Base-by-base conservation (phyloP, 805 yeast species). In the Lipomyces kockii region DNA sequence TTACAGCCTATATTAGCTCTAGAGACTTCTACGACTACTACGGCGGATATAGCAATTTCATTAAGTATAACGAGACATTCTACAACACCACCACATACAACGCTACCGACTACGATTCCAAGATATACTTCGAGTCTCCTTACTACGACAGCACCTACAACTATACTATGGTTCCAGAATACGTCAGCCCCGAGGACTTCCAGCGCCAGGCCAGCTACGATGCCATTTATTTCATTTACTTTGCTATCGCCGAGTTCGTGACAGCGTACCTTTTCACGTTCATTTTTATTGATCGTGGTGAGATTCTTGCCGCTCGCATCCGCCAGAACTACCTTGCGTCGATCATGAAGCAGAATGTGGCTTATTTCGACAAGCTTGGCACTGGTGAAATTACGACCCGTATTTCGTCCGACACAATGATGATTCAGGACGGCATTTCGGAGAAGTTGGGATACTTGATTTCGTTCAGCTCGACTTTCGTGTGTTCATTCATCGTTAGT, bases 301-400 rank as follows among this genome's bases (percentile, higher is more conserved):
- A 81, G 71, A 74, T 79, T 17, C 72, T 81, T 43, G 74, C 84
- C 2, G 78, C 81, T 9, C 72, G 82, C 29, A 78, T 79, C 68
- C 77, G 83, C 22, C 76, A 78, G 67, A 64, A 74, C 57, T 80
- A 80, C 64, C 71, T 80, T 35, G 67, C 72, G 60, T 78, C 82
- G 0, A 73, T 79, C 9, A 71, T 80, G 58, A 74, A 80, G 56
- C 83, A 80, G 67, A 80, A 80, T 58, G 76, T 80, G 46, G 83
- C 80, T 22, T 81, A 76, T 65, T 81, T 80, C 66, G 83, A 80
- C 70, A 75, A 76, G 51, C 74, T 80, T 11, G 83, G 83, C 20
- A 75, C 82, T 17, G 83, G 83, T 20, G 81, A 79, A 63, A 80
- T 80, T 51, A 79, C 83, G n/a, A 78, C 81, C 11, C 78, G 83